Evolutionary conservation across 1,284 basidiomycete species (phyloP).

Genomic region (Fistulinella staudtii): DNA sequence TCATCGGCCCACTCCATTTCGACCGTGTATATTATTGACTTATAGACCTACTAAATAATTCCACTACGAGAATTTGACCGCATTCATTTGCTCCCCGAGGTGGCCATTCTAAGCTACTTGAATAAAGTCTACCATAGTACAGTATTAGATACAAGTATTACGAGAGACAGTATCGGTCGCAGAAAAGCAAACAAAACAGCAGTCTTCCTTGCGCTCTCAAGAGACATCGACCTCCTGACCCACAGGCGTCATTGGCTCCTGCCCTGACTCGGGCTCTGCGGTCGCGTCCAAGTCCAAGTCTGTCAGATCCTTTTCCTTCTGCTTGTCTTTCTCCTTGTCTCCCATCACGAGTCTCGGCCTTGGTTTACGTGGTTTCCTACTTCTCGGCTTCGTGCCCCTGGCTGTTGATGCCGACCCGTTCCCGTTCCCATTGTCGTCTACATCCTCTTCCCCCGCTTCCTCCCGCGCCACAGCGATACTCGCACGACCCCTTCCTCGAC

Average conservation of each 20-base stretch:
- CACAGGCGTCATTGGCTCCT: constrained; percentile 32
- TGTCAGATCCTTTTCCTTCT: constrained; percentile 36
- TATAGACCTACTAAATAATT: too few relatives aligned
- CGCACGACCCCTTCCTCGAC: constrained; percentile 26
- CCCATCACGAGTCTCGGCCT: constrained; percentile 21
- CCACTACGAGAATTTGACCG: too few relatives aligned
- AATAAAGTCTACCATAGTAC: too few relatives aligned
- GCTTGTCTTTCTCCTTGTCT: constrained; percentile 35
- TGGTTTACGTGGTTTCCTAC: constrained; percentile 28
- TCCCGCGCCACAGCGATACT: constrained; percentile 13
- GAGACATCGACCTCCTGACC: constrained; percentile 31
- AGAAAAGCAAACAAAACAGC: too few relatives aligned
- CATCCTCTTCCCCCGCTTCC: constrained; percentile 10
- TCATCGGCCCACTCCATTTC: too few relatives aligned
- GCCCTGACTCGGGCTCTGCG: constrained; percentile 26
- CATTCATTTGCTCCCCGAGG: too few relatives aligned
- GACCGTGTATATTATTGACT: too few relatives aligned
- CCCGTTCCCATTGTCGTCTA: constrained; percentile 25
- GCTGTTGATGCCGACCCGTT: constrained; percentile 8
- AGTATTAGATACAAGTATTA: too few relatives aligned
- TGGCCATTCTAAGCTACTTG: too few relatives aligned
- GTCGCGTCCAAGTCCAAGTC: constrained; percentile 26
- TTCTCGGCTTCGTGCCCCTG: constrained; percentile 12
- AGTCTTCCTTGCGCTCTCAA: too few relatives aligned
- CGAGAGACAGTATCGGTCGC: too few relatives aligned